Evolutionary conservation across 805 yeast species (phyloP).

Genomic region (Yarrowia deformans): DNA sequence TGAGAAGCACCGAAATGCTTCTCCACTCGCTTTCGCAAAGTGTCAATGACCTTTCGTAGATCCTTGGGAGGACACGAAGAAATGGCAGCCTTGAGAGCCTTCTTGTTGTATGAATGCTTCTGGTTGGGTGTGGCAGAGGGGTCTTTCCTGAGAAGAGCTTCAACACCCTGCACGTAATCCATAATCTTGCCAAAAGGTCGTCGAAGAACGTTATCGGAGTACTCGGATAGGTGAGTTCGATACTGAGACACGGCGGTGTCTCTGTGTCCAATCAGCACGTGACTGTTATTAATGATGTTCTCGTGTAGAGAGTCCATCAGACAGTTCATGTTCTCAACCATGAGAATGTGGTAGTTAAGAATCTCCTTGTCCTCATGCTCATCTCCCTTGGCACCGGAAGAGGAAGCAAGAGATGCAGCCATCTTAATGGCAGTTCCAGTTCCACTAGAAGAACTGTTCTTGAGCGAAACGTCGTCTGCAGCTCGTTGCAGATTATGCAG

Average conservation of each 20-base stretch:
- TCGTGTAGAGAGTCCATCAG: slow-evolving; percentile 43
- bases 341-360: slow-evolving; percentile 55
- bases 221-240: slow-evolving; percentile 49
- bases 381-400: slow-evolving; percentile 14
- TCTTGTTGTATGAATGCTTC: slow-evolving; percentile 69
- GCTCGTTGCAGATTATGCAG: slow-evolving; percentile 48
- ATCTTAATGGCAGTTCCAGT: slow-evolving; percentile 31
- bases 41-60: slow-evolving; percentile 60
- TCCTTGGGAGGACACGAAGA: slow-evolving; percentile 65
- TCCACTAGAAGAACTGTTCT: slow-evolving; percentile 12
- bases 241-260: slow-evolving; percentile 42
- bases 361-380: slow-evolving; percentile 51
- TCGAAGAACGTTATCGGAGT: slow-evolving; percentile 57
- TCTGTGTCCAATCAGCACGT: slow-evolving; percentile 36
- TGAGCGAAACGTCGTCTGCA: slow-evolving; percentile 44
- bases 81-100: slow-evolving; percentile 64
- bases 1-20: slow-evolving; percentile 56
- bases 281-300: slow-evolving; percentile 11
- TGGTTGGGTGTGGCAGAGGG: slow-evolving; percentile 57
- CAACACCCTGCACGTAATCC: slow-evolving; percentile 70
- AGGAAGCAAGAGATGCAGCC: slow-evolving; percentile 29
- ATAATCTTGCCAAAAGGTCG: slow-evolving; percentile 71
- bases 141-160: slow-evolving; percentile 56
- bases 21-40: slow-evolving; percentile 63
- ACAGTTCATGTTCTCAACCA: slow-evolving; percentile 60